A percentile compares a stretch with the other conserved stretches of the same genome.
Conservation (phyloP, 495 filamentous ascomycete genomes). For the Poronia punctata region DNA sequence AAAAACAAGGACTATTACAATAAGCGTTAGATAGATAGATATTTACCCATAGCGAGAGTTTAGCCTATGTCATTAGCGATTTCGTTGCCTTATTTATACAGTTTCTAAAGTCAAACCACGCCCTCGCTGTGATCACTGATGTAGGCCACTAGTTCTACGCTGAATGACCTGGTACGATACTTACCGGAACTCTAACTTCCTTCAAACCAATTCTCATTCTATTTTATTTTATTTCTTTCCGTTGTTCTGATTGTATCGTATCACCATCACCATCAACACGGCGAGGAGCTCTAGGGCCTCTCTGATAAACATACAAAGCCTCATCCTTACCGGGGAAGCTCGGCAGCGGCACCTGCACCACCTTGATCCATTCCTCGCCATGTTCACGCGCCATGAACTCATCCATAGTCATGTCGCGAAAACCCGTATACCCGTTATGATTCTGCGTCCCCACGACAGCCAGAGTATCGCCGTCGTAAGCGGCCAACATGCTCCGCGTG, state of each 20-base stretch:
- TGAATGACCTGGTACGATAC: too few relatives aligned
- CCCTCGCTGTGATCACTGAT: too few relatives aligned
- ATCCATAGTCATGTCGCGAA: slow-evolving; percentile 45
- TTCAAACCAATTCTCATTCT: too few relatives aligned
- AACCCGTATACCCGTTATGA: slow-evolving; percentile 56
- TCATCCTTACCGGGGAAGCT: slow-evolving; percentile 52
- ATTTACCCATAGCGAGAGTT: too few relatives aligned
- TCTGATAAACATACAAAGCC: slow-evolving; percentile 44
- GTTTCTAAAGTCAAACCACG: too few relatives aligned
- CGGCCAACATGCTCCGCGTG: slow-evolving; percentile 42
- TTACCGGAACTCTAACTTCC: too few relatives aligned
- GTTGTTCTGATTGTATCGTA: not conserved
- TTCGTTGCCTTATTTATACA: too few relatives aligned
- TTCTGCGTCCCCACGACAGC: slow-evolving; percentile 61
- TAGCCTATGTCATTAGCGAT: too few relatives aligned
- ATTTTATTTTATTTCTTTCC: slow-evolving; percentile 6
- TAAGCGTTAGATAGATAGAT: too few relatives aligned
- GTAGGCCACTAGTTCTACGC: too few relatives aligned
- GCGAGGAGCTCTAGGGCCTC: slow-evolving; percentile 20
- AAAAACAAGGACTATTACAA: too few relatives aligned
- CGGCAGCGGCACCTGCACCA: slow-evolving; percentile 43
- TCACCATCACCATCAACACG: not conserved
- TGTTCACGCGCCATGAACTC: slow-evolving; percentile 48
- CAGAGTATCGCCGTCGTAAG: slow-evolving; percentile 50
- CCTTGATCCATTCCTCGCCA: slow-evolving; percentile 27